phyloP scores from a whole-genome alignment of 176 grass and related monocot species.

The Oryza meridionalis region DNA sequence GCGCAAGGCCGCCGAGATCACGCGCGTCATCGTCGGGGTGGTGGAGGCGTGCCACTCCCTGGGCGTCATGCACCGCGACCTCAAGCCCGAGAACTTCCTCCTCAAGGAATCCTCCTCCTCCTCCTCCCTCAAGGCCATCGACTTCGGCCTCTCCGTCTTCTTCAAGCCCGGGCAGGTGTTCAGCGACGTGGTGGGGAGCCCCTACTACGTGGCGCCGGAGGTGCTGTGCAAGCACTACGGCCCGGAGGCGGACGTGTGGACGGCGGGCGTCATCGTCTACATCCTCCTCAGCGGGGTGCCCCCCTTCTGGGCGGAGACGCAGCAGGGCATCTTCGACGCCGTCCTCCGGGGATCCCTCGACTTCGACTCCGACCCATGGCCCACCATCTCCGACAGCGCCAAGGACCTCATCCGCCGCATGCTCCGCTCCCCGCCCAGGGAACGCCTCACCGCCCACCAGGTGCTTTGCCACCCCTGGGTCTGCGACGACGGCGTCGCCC shows the following conservation, averaged over 20 bases:
- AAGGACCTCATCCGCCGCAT: constrained; percentile 71
- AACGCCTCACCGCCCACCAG: constrained; percentile 64
- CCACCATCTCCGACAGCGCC: constrained; percentile 57
- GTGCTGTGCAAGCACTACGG: constrained; percentile 82
- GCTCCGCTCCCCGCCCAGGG: constrained; percentile 52
- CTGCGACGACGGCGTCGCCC: constrained; percentile 64
- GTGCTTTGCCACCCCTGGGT: constrained; percentile 76
- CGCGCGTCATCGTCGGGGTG: constrained; percentile 65
- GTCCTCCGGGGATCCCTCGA: constrained; percentile 62
- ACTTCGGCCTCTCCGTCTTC: constrained; percentile 81
- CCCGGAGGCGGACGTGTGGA: constrained; percentile 76
- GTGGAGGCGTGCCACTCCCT: constrained; percentile 80
- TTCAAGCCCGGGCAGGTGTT: constrained; percentile 82
- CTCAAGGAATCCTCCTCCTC: constrained; percentile 7
- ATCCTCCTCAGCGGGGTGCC: constrained; percentile 75
- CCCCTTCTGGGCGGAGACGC: constrained; percentile 80
- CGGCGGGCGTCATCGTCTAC: constrained; percentile 74
- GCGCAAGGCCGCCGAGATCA: constrained; percentile 64
- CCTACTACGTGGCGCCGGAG: constrained; percentile 81
- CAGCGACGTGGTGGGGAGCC: constrained; percentile 68
- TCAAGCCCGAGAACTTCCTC: constrained; percentile 78
- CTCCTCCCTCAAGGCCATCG: constrained; percentile 68
- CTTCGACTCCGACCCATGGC: constrained; percentile 72
- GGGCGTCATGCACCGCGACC: constrained; percentile 73
- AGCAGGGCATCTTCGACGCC: constrained; percentile 82